phyloP scores from a whole-genome alignment of 495 filamentous ascomycete genomes.

The Hypoxylon trugodes region DNA sequence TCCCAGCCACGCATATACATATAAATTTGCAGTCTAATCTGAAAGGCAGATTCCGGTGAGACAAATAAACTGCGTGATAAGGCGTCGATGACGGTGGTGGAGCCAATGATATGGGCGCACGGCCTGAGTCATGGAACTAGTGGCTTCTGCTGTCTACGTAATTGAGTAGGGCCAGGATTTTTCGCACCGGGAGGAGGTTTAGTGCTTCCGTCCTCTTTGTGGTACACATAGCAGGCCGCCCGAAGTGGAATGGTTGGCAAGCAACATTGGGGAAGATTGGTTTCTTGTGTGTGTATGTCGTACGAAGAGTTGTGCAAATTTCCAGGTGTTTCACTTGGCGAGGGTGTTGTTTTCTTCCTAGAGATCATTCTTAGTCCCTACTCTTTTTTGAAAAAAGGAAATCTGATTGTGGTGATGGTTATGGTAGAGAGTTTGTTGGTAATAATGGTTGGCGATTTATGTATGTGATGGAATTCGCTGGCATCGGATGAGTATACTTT shows the following conservation, averaged over 20 bases:
- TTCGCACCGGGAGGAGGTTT: background rate
- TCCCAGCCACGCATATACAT: no score
- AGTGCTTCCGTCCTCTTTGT: background rate
- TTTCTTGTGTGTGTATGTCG: slow-evolving; percentile 1
- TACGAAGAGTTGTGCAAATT: slow-evolving; percentile 33
- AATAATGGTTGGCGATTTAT: background rate
- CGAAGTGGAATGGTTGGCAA: slow-evolving; percentile 5
- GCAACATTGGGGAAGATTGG: slow-evolving; percentile 1
- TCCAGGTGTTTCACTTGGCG: slow-evolving; percentile 40
- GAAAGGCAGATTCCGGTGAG: slow-evolving; percentile 29
- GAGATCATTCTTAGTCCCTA: slow-evolving; percentile 7
- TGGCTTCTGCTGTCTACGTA: slow-evolving; percentile 30
- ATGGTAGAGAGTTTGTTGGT: background rate
- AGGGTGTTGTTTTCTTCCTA: slow-evolving; percentile 25
- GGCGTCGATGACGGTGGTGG: slow-evolving; percentile 23
- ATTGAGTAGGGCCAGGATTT: slow-evolving; percentile 9
- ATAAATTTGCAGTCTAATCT: no score
- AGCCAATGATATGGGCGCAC: slow-evolving; percentile 20
- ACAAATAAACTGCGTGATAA: slow-evolving; percentile 6
- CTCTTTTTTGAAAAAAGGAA: background rate
- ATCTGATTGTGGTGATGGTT: background rate
- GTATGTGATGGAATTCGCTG: no score
- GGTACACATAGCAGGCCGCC: slow-evolving; percentile 8
- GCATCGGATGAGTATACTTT: background rate
- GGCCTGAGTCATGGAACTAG: slow-evolving; percentile 6